phyloP scores from a whole-genome alignment of 2,329 filamentous ascomycete genomes.

The Cytospora chrysosperma region DNA sequence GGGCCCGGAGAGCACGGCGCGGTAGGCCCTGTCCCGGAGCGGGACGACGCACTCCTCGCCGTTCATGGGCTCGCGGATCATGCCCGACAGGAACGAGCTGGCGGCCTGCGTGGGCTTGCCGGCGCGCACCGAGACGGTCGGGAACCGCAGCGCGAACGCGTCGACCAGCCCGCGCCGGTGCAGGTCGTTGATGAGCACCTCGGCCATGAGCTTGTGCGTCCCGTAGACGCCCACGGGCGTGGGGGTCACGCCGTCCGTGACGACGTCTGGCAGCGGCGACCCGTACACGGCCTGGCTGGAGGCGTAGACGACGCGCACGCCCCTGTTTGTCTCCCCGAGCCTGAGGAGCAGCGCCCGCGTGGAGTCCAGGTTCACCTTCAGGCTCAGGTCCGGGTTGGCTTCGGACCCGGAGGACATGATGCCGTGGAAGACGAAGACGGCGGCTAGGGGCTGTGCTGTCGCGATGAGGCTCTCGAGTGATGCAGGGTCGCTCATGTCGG shows the following conservation, averaged over 20 bases:
- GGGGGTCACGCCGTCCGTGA: slow-evolving; percentile 44
- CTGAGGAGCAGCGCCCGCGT: slow-evolving; percentile 22
- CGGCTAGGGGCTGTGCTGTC: slow-evolving; percentile 17
- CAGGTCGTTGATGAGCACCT: slow-evolving; percentile 54
- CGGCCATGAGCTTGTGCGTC: slow-evolving; percentile 61
- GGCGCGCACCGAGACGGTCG: slow-evolving; percentile 58
- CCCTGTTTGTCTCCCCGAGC: slow-evolving; percentile 19
- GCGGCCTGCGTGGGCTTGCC: slow-evolving; percentile 61
- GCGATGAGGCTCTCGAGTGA: slow-evolving; percentile 21
- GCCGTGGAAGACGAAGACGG: slow-evolving; percentile 59
- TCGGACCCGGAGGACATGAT: slow-evolving; percentile 64
- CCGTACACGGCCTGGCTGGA: slow-evolving; percentile 62
- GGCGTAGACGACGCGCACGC: slow-evolving; percentile 23
- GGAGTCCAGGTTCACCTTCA: slow-evolving; percentile 21
- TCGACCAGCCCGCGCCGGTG: slow-evolving; percentile 54
- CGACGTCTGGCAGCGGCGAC: slow-evolving; percentile 26
- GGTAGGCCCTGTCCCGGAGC: slow-evolving; percentile 38
- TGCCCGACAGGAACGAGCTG: slow-evolving; percentile 59
- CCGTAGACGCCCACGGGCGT: slow-evolving; percentile 60
- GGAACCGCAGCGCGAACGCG: slow-evolving; percentile 39
- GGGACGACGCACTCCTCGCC: slow-evolving; percentile 18
- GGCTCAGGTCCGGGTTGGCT: slow-evolving; percentile 49
- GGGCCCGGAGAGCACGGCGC: slow-evolving; percentile 46
- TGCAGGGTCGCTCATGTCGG: slow-evolving; percentile 19
- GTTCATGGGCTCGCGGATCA: slow-evolving; percentile 57